Percentiles rank a stretch among this genome's conserved stretches.
Evolutionary conservation across 768 basidiomycete genomes (phyloP).

Genomic region (Myochromella boudieri): DNA sequence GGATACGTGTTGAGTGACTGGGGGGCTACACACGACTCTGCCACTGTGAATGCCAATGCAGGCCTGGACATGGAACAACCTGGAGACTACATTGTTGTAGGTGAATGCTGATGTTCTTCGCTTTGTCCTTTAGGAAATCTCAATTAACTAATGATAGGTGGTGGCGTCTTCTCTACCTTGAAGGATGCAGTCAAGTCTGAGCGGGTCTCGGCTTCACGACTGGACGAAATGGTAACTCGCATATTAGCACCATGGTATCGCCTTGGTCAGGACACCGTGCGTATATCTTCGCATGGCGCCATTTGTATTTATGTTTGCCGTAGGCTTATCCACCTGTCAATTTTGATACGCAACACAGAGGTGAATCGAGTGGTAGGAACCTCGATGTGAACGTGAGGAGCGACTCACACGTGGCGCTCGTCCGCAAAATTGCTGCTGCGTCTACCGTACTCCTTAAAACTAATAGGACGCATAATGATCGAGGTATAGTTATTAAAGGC

Average conservation of each 20-base stretch:
- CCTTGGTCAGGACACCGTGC: conserved; percentile 44
- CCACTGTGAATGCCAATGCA: conserved; percentile 41
- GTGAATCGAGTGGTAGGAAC: conserved; percentile 45
- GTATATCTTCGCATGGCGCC: conserved; percentile 1
- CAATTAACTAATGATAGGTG: conserved; percentile 24
- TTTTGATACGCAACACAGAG: conserved; percentile 45
- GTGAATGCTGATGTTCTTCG: conserved; percentile 16
- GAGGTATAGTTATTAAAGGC: conserved; percentile 35
- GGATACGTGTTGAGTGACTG: conserved; percentile 47
- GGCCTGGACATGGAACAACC: conserved; percentile 51
- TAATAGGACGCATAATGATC: conserved; percentile 34
- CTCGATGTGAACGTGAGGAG: conserved; percentile 42
- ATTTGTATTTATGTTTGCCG: not conserved
- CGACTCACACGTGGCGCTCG: conserved; percentile 46
- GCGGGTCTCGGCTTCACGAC: conserved; percentile 38
- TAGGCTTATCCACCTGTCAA: conserved; percentile 46
- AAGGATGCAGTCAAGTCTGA: conserved; percentile 33
- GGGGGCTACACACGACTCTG: conserved; percentile 48
- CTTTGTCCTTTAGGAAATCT: not conserved
- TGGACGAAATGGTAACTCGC: conserved; percentile 44
- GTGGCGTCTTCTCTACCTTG: conserved; percentile 33
- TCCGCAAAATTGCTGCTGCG: conserved; percentile 61
- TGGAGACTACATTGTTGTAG: conserved; percentile 45
- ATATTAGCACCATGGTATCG: conserved; percentile 45
- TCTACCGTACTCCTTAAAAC: conserved; percentile 75